Base-by-base conservation (phyloP, 2,329 filamentous ascomycete genomes). In the Fusarium anthophilum region DNA sequence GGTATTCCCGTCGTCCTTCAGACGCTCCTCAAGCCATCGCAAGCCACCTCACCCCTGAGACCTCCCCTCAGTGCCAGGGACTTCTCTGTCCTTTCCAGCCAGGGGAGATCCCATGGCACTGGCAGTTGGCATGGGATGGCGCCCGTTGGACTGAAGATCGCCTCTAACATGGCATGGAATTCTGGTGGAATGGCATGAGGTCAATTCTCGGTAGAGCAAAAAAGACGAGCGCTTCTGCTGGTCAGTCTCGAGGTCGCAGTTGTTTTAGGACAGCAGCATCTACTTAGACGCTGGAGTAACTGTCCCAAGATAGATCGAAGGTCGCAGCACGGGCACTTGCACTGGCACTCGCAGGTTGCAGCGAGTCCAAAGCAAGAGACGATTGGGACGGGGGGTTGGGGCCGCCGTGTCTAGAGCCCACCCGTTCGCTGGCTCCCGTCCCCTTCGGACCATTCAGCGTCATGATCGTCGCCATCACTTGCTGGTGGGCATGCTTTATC, bases 401-500 rank as follows among this genome's bases (percentile, higher is more conserved):
- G 51, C 72, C 63, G 48, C 72, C 60, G 48, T 72, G 72, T 75
- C 60, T 60, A 60, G 73, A 69, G 68, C 76, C 77, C 77, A 78
- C 77, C 72, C 61, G 77, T 79, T 79, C 70, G 76, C 77, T 76
- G 66, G 64, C 58, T 67, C 66, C 65, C 71, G 58, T 74, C 63
- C 51, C 37, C 45, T 69, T 70, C 54, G 73, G 65, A 60, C 72
- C 72, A 64, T 54, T 66, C 65, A 47, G 69, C 69, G 75, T 73
- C 71, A 77, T 77, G 76, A 78, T 78, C 76, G 74, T 73, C 74
- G 55, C 67, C 72, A 55, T 73, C 72, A 66, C 47, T 70, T 53
- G 60, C 65, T 61, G 41, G 48, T 58, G 47, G 69, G 55, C 65
- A 75, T 78, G 74, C 68, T 62, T 69, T 44, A 74, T 78, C 70